Base-by-base conservation (phyloP, 2,329 filamentous ascomycete genomes). In the Talaromyces sp. region DNA sequence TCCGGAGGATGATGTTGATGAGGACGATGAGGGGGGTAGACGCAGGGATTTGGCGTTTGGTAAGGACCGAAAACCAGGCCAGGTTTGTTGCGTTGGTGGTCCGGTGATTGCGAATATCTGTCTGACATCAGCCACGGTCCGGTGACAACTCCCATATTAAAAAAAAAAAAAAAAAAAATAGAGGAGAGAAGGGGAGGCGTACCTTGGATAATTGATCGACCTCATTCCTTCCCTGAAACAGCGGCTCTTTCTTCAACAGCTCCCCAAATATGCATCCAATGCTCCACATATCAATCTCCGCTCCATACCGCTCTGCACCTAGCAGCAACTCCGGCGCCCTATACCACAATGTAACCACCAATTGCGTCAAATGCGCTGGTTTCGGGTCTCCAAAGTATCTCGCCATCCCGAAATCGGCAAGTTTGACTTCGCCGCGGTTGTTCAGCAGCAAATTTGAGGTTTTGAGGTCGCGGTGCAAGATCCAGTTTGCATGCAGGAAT, bases 331-430 rank as follows among this genome's bases (percentile, higher is more conserved):
- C 95, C 0, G 95, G 95, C 0, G 91, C 86, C 64, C 95, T 91
- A 77, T 99, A 99, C 95, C 95, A 99, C 7, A 99, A 85, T 7
- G 95, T 99, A 19, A 98, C 94, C 68, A 99, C 95, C 56, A 98
- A 86, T 74, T 94, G 90, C 2, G 95, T 98, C 67, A 98, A 85
- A 68, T 90, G 90, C 1, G 88, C 85, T 0, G 88, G 83, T n/a
- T 57, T 25, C 3, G 94, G 93, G 70, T 92, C 88, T 60, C 90
- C 90, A 64, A 91, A 90, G 79, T 95, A 95, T 33, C 95, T 87
- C 3, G 95, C 94, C 92, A 99, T 97, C 77, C 95, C 95, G 75
- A 99, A 99, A 79, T 99, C 95, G 67, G 95, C 95, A 69, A 99
- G 89, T 79, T 97, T 97, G 78, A 99, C 89, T 76, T 91, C 89